These are phyloP conservation scores for Lachancea thermotolerans DNA, from an alignment of 805 yeast species.

Conservation along the genomic window DNA sequence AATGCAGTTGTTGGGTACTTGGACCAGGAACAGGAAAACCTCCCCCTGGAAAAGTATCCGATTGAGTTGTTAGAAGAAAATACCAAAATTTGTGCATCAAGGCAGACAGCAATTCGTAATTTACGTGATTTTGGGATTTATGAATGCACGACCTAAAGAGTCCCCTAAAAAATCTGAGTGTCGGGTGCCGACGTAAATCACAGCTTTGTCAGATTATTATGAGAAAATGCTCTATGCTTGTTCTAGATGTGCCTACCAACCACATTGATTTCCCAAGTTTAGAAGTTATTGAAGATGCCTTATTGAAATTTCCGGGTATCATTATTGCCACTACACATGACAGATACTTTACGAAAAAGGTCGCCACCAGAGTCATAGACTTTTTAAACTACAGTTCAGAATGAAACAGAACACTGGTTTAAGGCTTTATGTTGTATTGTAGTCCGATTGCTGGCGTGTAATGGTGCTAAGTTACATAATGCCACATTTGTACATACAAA, in stretches of 20 bases:
- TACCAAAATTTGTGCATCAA: constrained; percentile 9
- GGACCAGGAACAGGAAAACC: constrained; percentile 17
- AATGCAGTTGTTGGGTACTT: constrained; percentile 14
- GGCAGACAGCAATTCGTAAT: constrained; percentile 13
- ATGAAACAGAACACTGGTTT: neutral
- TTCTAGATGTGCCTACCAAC: constrained; percentile 16
- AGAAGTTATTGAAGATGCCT: constrained; percentile 14
- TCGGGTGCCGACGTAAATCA: constrained; percentile 16
- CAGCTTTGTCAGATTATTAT: constrained; percentile 16
- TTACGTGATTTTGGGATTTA: constrained; percentile 14
- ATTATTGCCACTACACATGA: constrained; percentile 16
- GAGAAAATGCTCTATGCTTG: constrained; percentile 14
- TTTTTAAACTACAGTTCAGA: constrained; percentile 10
- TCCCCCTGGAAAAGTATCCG: constrained; percentile 14
- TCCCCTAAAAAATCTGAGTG: constrained; percentile 12
- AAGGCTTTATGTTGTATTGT: neutral
- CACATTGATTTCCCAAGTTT: constrained; percentile 17
- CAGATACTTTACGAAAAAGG: constrained; percentile 14
- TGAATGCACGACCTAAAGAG: constrained; percentile 14
- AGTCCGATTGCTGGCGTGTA: neutral
- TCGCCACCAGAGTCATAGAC: constrained; percentile 12
- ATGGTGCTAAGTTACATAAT: neutral
- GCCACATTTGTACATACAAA: neutral
- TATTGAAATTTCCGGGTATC: constrained; percentile 14
- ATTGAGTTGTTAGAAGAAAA: constrained; percentile 11